These are phyloP conservation scores for Salix suchowensis DNA, from an alignment of 345 rosid genomes.

Conservation along the genomic window DNA sequence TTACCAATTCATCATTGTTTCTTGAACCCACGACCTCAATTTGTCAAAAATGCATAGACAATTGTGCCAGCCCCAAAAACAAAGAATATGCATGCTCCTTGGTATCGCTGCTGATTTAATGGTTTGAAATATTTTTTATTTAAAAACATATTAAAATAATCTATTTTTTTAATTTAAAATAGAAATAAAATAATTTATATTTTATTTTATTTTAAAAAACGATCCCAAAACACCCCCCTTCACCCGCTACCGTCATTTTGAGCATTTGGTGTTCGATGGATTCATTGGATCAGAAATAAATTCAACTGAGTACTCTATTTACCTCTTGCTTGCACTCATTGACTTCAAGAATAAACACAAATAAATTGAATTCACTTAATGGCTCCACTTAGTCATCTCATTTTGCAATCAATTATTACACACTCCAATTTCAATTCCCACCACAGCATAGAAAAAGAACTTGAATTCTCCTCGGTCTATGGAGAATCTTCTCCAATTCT, in stretches of 20 bases:
- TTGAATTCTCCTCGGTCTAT: neutral
- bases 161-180: no score
- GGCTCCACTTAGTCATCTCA: neutral
- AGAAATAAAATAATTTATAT: no score
- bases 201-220: no score
- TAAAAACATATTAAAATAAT: no score
- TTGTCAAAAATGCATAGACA: neutral
- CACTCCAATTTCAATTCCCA: neutral
- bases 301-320: neutral
- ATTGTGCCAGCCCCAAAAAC: neutral
- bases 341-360: neutral
- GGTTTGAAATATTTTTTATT: no score
- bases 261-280: neutral
- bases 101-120: no score
- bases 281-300: neutral
- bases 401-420: neutral
- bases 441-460: neutral
- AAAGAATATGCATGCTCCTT: neutral
- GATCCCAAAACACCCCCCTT: no score
- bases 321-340: neutral
- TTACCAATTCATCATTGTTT: neutral
- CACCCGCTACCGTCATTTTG: neutral
- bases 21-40: neutral
- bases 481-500: constrained; percentile 3
- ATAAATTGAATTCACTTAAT: neutral